Percentiles rank a stretch among this genome's conserved stretches.
Conservation (phyloP, 805 yeast species). For the Kockiozyma suomiensis region DNA sequence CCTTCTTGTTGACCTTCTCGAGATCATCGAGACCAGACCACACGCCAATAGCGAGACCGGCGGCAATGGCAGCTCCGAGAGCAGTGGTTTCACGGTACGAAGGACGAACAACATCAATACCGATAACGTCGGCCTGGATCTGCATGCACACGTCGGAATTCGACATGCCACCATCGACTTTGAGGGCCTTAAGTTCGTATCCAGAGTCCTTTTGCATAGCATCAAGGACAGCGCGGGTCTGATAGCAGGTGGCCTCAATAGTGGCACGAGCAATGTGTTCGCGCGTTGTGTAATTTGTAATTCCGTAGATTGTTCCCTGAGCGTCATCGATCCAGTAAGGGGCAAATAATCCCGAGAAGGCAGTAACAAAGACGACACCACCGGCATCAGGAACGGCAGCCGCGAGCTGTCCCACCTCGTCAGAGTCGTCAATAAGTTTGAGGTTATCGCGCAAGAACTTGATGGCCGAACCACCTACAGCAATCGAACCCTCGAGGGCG, state of each 20-base stretch:
- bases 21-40: conserved; percentile 81
- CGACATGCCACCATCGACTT: conserved; percentile 95
- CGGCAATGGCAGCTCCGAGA: conserved; percentile 94
- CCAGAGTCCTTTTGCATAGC: conserved; percentile 90
- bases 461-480: conserved; percentile 92
- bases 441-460: conserved; percentile 94
- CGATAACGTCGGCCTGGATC: conserved; percentile 89
- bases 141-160: conserved; percentile 89
- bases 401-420: conserved; percentile 89
- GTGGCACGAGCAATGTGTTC: conserved; percentile 94
- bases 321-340: conserved; percentile 96
- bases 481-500: conserved; percentile 93
- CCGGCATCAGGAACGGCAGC: conserved; percentile 78
- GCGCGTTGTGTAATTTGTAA: conserved; percentile 89
- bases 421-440: conserved; percentile 75
- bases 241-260: conserved; percentile 91
- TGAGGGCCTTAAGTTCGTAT: conserved; percentile 52
- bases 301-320: conserved; percentile 89
- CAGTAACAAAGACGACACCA: conserved; percentile 93
- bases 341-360: conserved; percentile 90
- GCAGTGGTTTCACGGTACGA: conserved; percentile 89
- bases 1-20: conserved; percentile 38
- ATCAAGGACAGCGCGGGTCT: conserved; percentile 83
- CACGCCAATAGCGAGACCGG: conserved; percentile 72
- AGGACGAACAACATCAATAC: conserved; percentile 82